Conservation (phyloP, 164 flowering plant genomes). For the Liriodendron chinense region DNA sequence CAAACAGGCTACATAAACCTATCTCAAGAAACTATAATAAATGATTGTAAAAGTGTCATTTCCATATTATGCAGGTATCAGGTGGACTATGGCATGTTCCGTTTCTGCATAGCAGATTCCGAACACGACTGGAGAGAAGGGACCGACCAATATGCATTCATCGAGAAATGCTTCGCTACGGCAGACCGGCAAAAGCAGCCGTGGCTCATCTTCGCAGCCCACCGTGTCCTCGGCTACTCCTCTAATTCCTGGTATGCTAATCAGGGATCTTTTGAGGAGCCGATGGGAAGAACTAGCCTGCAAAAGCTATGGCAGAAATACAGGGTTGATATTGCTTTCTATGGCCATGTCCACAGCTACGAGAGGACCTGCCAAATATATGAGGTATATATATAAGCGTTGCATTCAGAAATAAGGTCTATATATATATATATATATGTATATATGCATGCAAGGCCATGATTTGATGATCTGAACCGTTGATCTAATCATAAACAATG, state of each 20-base stretch:
- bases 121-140: conserved; percentile 91
- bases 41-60: not conserved
- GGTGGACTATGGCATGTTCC: conserved; percentile 85
- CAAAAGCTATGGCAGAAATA: conserved; percentile 86
- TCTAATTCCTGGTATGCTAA: conserved; percentile 45
- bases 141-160: conserved; percentile 69
- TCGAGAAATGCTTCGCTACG: conserved; percentile 72
- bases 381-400: conserved; percentile 42
- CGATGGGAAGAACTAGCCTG: conserved; percentile 77
- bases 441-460: too few species aligned
- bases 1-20: too few species aligned
- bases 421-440: too few species aligned
- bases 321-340: conserved; percentile 84
- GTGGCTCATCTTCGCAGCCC: conserved; percentile 78
- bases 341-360: conserved; percentile 86
- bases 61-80: conserved; percentile 49
- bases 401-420: too few species aligned
- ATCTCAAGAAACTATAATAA: too few species aligned
- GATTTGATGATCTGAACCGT: too few species aligned
- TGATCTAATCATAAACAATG: too few species aligned
- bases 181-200: conserved; percentile 77
- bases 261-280: conserved; percentile 71
- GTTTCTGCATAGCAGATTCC: conserved; percentile 75
- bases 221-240: conserved; percentile 82
- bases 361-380: conserved; percentile 81